These are phyloP conservation scores for Vitis hybrid DNA, from an alignment of 177 flowering plant species.

Conservation along the genomic window DNA sequence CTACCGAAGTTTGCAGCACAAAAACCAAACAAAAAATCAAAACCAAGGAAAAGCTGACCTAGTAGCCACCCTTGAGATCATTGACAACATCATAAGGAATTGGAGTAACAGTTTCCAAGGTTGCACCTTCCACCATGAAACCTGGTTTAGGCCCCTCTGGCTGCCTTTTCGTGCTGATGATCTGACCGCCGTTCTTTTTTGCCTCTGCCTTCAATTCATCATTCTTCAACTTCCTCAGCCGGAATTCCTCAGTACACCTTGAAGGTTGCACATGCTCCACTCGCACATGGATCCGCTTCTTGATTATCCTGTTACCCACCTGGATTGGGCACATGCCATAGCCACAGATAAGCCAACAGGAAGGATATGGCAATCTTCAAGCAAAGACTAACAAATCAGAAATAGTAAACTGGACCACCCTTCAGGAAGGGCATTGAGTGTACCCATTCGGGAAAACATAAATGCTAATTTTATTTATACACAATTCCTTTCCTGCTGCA, in stretches of 20 bases:
- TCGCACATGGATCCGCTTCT: slow-evolving; percentile 54
- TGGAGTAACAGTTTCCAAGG: slow-evolving; percentile 55
- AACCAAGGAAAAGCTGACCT: slow-evolving; percentile 4
- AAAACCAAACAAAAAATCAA: no score
- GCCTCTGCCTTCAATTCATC: slow-evolving; percentile 50
- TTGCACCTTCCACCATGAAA: slow-evolving; percentile 54
- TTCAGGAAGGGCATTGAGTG: no score
- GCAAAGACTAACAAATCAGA: no score
- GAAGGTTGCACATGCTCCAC: slow-evolving; percentile 52
- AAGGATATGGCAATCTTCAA: no score
- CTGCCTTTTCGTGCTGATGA: slow-evolving; percentile 55
- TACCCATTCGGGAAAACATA: no score
- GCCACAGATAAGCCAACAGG: no score
- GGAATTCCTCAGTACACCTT: slow-evolving; percentile 48
- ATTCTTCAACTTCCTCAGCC: slow-evolving; percentile 39
- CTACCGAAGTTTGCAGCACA: no score
- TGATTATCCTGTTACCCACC: slow-evolving; percentile 48
- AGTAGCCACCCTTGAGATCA: slow-evolving; percentile 58
- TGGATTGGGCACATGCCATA: slow-evolving; percentile 7
- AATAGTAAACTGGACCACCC: no score
- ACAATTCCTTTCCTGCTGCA: no score
- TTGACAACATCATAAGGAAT: slow-evolving; percentile 61
- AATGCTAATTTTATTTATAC: no score
- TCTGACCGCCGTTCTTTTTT: slow-evolving; percentile 34
- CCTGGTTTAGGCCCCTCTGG: slow-evolving; percentile 59